Base-by-base conservation (phyloP, 2,329 filamentous ascomycete genomes). In the Neofusicoccum umdonicola region DNA sequence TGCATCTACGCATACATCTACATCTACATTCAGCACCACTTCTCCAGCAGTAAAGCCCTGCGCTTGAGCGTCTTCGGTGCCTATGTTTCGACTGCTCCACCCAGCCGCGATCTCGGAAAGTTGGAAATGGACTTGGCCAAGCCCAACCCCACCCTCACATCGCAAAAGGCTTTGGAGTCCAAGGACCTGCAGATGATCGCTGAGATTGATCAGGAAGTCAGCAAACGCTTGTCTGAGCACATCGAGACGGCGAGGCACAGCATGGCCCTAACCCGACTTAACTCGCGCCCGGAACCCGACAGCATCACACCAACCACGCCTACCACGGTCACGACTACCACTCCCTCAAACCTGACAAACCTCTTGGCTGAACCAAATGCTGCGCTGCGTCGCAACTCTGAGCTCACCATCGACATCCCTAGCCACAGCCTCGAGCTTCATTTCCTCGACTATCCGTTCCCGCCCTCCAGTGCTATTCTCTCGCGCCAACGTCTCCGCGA, bases 1-100 rank as follows among this genome's bases (percentile, higher is more conserved):
- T 69, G 65, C 41, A 79, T 81, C 19, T 82, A 82, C 64, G 70
- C 74, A 1, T 81, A 79, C 62, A 76, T 83, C 19, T 81, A 79
- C 68, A 66, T 75, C 48, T 76, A 76, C 64, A 71, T 79, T 35
- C 51, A 52, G 39, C 62, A 45, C 41, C 50, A 64, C 42, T 64
- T 64, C 41, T 56, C 50, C 31, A 56, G 35, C 39, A 64, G 17
- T 48, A 52, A 45, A 11, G 51, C 51, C 27, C 47, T 51, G 5
- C 47, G 47, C 11, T 22, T 35, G 12, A 51, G 47, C 8, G 54
- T 44, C 15, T 58, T 58, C 27, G 41, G 39, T 12, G 54, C 7
- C 15, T 44, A 44, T 8, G 15, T 41, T 6, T 27, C 52, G 5
- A 57, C 52, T n/a, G 3, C 41, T n/a, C 27, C 22, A n/a, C 39